Evolutionary conservation across 768 basidiomycete species (phyloP).

Genomic region (Serendipita sp.): DNA sequence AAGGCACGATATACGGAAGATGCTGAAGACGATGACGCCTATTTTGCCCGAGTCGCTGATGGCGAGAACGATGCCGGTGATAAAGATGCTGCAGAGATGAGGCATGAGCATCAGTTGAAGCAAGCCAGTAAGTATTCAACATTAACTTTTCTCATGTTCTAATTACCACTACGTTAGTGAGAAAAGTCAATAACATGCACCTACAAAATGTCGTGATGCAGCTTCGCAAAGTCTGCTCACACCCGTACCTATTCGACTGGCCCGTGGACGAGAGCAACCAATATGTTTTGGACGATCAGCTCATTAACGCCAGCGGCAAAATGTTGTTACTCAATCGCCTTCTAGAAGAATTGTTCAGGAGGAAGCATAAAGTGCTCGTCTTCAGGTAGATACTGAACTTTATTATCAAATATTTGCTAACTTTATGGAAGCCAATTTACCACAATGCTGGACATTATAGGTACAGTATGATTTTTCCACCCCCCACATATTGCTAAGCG

Average conservation of each 20-base stretch:
- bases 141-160: no score
- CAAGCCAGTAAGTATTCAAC: conserved; percentile 34
- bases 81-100: conserved; percentile 37
- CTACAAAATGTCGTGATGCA: conserved; percentile 96
- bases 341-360: conserved; percentile 61
- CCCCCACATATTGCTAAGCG: not conserved
- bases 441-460: conserved; percentile 89
- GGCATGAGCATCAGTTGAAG: conserved; percentile 40
- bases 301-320: conserved; percentile 82
- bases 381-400: conserved; percentile 28
- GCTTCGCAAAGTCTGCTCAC: conserved; percentile 87
- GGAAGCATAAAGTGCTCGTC: conserved; percentile 70
- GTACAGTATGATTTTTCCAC: conserved; percentile 32
- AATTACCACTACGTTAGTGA: conserved; percentile 31
- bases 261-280: conserved; percentile 48
- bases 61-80: conserved; percentile 29
- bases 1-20: conserved; percentile 38
- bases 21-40: conserved; percentile 43
- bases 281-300: conserved; percentile 54
- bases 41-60: conserved; percentile 42
- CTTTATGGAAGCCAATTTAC: conserved; percentile 62
- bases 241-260: conserved; percentile 85
- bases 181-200: conserved; percentile 79
- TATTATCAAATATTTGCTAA: not conserved
- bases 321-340: conserved; percentile 92